A percentile compares a stretch with the other conserved stretches of the same genome.
These are phyloP conservation scores for Camelina laxa DNA, from an alignment of 345 rosid species.

Conservation along the genomic window DNA sequence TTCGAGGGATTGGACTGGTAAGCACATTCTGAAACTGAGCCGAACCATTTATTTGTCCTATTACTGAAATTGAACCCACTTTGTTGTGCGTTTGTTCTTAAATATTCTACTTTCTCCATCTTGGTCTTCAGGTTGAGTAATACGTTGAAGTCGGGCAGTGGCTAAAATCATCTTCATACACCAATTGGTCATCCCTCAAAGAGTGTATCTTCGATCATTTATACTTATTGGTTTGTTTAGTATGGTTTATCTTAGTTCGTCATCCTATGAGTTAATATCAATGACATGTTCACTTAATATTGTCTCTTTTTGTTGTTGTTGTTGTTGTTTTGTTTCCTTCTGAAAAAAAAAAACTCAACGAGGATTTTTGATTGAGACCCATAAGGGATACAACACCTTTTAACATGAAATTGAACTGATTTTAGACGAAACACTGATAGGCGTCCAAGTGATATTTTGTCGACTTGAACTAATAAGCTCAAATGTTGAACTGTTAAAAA, in stretches of 20 bases:
- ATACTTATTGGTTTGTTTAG: constrained; percentile 35
- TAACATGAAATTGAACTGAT: constrained; percentile 18
- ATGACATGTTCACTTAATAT: constrained; percentile 23
- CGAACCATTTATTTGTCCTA: not conserved
- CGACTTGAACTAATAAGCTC: not conserved
- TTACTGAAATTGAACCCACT: not conserved
- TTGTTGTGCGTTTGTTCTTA: not conserved
- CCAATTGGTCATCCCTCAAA: constrained; percentile 10
- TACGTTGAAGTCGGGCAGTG: constrained; percentile 59
- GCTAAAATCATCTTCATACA: constrained; percentile 30
- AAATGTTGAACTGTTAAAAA: not conserved
- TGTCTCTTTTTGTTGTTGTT: not conserved
- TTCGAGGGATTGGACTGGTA: constrained; percentile 72
- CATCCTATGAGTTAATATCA: constrained; percentile 29
- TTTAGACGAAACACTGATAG: not conserved
- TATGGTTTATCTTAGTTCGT: constrained; percentile 28
- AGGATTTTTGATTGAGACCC: constrained; percentile 21
- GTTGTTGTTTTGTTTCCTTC: not conserved
- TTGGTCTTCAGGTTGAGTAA: constrained; percentile 61
- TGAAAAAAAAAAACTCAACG: constrained; percentile 3
- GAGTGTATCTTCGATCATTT: constrained; percentile 33
- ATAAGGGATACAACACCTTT: not conserved
- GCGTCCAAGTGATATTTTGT: not conserved
- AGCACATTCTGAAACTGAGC: not conserved
- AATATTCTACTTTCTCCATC: not conserved